Evolutionary conservation across 2,329 filamentous ascomycete species (phyloP), one percentile per base, ranked within the genome.

Genomic region (Clonostachys solani): DNA sequence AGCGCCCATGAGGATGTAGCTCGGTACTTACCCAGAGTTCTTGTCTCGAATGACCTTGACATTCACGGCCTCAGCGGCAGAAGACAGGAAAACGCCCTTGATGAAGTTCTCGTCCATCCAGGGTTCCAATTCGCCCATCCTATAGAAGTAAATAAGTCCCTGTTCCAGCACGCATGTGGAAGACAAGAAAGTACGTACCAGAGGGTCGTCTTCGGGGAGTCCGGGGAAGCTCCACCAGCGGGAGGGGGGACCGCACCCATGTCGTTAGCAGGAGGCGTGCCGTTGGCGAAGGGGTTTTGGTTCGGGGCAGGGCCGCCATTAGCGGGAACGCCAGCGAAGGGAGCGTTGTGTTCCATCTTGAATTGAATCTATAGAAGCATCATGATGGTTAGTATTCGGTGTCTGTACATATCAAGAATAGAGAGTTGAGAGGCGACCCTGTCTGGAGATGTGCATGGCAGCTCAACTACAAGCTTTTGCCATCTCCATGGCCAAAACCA

Each of bases 71-170:
- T 97, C 94, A 57, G 88, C 91, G 74, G 96, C 88, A 60, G 92
- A 84, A 62, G 90, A 95, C 54, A 75, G 64, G 80, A 90, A 97
- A 42, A 97, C 84, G 58, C 88, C 94, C 71, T 95, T 92, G 63
- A 99, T 89, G 68, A 97, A 99, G 72, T 92, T 95, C 75, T 99
- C 94, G 60, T 99, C 94, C 73, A 99, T 97, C 94, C 94, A 99
- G 29, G 91, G 89, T 71, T 97, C 92, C 54, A 99, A 86, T 68
- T 99, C 94, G 57, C 94, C 94, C 94, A 99, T 99, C 92, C 92
- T 96, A 37, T 23, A 44, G 48, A 23, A 34, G n/a, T 16, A 18
- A 33, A 12, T 29, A 37, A 16, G 36, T 33, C 13, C 7, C 36
- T 46, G 29, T 9, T 6, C 29, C 10, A 42, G 12, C 17, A 38